phyloP scores from a whole-genome alignment of 495 filamentous ascomycete species.

The Xylaria castorea region DNA sequence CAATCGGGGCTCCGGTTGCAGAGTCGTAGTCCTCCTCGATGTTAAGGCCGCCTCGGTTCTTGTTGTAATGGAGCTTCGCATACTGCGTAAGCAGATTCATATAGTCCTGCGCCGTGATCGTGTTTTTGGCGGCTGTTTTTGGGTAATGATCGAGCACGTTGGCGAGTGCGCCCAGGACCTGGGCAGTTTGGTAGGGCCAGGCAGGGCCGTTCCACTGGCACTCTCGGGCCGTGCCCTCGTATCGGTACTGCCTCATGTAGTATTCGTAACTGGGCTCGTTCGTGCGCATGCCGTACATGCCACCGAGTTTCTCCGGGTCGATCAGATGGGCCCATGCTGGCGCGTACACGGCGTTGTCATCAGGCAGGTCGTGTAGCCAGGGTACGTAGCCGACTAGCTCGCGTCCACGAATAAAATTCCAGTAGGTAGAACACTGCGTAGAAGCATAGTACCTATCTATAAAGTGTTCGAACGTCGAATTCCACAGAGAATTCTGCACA shows the following conservation, averaged over 20 bases:
- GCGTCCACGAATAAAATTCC: slow-evolving; percentile 43
- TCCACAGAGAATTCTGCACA: slow-evolving; percentile 40
- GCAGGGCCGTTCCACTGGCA: slow-evolving; percentile 46
- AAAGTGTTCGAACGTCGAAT: slow-evolving; percentile 44
- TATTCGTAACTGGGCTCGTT: slow-evolving; percentile 44
- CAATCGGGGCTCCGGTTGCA: slow-evolving; percentile 23
- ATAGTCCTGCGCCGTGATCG: slow-evolving; percentile 32
- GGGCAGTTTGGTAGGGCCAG: slow-evolving; percentile 45
- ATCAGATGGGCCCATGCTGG: slow-evolving; percentile 32
- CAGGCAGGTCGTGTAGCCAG: slow-evolving; percentile 42
- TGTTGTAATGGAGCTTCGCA: slow-evolving; percentile 38
- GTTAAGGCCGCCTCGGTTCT: slow-evolving; percentile 36
- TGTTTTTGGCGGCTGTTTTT: slow-evolving; percentile 21
- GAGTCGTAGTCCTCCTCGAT: slow-evolving; percentile 43
- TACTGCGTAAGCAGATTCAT: slow-evolving; percentile 39
- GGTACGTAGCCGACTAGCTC: slow-evolving; percentile 44
- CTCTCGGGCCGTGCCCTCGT: slow-evolving; percentile 36
- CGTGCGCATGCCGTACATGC: slow-evolving; percentile 36
- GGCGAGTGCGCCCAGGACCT: slow-evolving; percentile 38
- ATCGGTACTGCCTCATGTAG: slow-evolving; percentile 39
- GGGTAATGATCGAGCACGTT: slow-evolving; percentile 45
- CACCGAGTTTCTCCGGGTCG: slow-evolving; percentile 13
- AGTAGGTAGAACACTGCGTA: slow-evolving; percentile 37
- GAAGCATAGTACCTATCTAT: slow-evolving; percentile 42
- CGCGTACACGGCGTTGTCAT: slow-evolving; percentile 36